Conservation (phyloP, 768 basidiomycete genomes). For the Phanerodontia chrysosporium region DNA sequence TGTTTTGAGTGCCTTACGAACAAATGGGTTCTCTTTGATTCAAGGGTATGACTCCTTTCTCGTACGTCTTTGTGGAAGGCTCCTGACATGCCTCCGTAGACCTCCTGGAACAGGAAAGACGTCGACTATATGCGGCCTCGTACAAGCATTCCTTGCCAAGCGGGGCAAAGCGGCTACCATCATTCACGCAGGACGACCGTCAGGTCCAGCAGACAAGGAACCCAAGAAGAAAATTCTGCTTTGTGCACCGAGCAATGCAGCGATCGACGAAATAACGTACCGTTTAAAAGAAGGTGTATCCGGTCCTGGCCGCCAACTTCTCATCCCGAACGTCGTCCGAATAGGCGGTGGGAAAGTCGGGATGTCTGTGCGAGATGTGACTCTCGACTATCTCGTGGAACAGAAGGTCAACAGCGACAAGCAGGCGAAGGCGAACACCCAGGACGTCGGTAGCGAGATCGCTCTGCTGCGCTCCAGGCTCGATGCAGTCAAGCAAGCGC, state of each 20-base stretch:
- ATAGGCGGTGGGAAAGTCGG: conserved; percentile 80
- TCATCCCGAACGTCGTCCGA: conserved; percentile 82
- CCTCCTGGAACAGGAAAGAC: conserved; percentile 99
- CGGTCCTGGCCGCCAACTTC: conserved; percentile 45
- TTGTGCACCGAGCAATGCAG: conserved; percentile 97
- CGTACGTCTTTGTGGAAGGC: neutral
- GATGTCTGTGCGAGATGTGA: conserved; percentile 76
- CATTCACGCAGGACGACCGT: conserved; percentile 43
- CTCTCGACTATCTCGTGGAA: conserved; percentile 84
- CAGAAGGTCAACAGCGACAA: conserved; percentile 52
- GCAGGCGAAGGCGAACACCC: conserved; percentile 33
- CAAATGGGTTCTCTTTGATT: conserved; percentile 81
- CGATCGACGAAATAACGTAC: conserved; percentile 92
- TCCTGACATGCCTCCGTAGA: conserved; percentile 34
- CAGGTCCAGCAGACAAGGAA: conserved; percentile 37
- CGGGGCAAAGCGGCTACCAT: conserved; percentile 46
- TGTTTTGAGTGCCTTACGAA: conserved; percentile 68
- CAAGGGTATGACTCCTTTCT: conserved; percentile 66
- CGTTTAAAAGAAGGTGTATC: conserved; percentile 81
- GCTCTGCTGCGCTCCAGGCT: conserved; percentile 59
- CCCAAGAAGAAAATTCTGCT: conserved; percentile 73
- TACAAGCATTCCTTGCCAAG: conserved; percentile 71
- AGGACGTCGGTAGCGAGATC: conserved; percentile 57
- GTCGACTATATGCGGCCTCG: conserved; percentile 94
- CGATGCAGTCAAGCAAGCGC: conserved; percentile 57